A percentile compares a stretch with the other conserved stretches of the same genome.
phyloP scores from a whole-genome alignment of 2,329 filamentous ascomycete species.

The Xylaria arbuscula region DNA sequence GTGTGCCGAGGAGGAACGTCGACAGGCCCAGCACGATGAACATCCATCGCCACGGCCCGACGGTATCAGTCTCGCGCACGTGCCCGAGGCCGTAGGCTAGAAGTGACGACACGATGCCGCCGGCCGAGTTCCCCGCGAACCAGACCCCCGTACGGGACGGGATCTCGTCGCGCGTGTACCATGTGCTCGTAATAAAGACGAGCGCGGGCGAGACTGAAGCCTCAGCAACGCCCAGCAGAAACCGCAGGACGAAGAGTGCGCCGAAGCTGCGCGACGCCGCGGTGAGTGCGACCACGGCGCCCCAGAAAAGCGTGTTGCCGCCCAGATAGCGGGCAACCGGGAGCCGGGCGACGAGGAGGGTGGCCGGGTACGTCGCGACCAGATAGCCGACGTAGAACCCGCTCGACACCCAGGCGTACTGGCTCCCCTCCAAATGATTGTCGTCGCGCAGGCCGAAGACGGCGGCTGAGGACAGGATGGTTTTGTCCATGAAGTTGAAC shows the following conservation, averaged over 20 bases:
- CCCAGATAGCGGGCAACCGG: constrained; percentile 61
- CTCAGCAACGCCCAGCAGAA: constrained; percentile 66
- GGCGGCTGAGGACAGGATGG: constrained; percentile 65
- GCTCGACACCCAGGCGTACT: constrained; percentile 60
- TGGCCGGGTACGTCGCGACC: constrained; percentile 62
- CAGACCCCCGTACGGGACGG: constrained; percentile 65
- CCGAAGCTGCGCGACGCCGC: constrained; percentile 60
- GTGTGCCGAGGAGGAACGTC: constrained; percentile 64
- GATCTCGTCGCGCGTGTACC: constrained; percentile 68
- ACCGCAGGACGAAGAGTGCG: constrained; percentile 62
- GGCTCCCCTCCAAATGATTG: constrained; percentile 55
- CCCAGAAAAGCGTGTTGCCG: constrained; percentile 63
- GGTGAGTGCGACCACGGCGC: constrained; percentile 57
- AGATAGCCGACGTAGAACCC: constrained; percentile 64
- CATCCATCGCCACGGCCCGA: constrained; percentile 68
- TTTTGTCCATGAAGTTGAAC: constrained; percentile 72
- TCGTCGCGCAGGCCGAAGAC: constrained; percentile 67
- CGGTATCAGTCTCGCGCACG: constrained; percentile 54
- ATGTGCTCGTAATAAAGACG: constrained; percentile 66
- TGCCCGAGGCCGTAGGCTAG: constrained; percentile 68
- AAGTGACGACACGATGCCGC: constrained; percentile 60
- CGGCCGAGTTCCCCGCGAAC: constrained; percentile 64
- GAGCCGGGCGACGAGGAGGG: constrained; percentile 59
- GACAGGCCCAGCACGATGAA: constrained; percentile 64
- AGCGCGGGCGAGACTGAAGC: constrained; percentile 66